Base-by-base conservation (phyloP, 345 rosid genomes). In the Capsella bursapastoris region DNA sequence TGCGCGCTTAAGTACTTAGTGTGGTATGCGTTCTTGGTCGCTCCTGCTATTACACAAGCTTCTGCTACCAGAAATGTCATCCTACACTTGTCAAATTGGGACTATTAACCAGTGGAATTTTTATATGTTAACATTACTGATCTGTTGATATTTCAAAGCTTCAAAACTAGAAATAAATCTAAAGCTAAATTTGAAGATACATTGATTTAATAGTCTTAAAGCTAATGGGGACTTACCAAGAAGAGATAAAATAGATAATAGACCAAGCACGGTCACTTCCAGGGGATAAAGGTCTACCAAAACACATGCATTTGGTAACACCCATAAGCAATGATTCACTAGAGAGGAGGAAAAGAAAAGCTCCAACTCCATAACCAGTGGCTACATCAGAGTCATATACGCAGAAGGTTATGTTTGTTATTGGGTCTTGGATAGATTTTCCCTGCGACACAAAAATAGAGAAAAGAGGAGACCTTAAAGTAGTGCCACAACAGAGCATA, bases 361-460 rank as follows among this genome's bases (percentile, higher is more conserved):
- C 88, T 45, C 98, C 99, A 14, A 92, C 97, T 57, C 97, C 98
- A 77, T 90, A 95, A 52, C 98, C 99, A 71, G 98, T 95, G 41
- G 98, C 97, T 63, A 86, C 91, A 84, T 92, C 97, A 31, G 97
- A 95, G 75, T 84, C 83, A 81, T 95, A 95, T 15, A 87, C 88
- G 51, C 97, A 92, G 41, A 84, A 90, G 0, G 94, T 86, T 29
- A 86, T 72, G 68, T 92, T 94, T 56, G 78, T 25, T 51, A 25
- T 53, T 12, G 57, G 76, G 71, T 88, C 91, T 63, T 63, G 62
- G 4, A 64, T 56, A 18, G 83, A 49, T 35, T 49, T 83, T 14
- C 98, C 99, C 99, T 92, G 86, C 47, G 57, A 79, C 49, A 45
- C 25, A 22, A 22, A 79, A 40, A 59, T 47, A 18, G 41, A 65